These are phyloP conservation scores for Ensete ventricosum DNA, from an alignment of 176 grass and related monocot genomes.

Conservation along the genomic window DNA sequence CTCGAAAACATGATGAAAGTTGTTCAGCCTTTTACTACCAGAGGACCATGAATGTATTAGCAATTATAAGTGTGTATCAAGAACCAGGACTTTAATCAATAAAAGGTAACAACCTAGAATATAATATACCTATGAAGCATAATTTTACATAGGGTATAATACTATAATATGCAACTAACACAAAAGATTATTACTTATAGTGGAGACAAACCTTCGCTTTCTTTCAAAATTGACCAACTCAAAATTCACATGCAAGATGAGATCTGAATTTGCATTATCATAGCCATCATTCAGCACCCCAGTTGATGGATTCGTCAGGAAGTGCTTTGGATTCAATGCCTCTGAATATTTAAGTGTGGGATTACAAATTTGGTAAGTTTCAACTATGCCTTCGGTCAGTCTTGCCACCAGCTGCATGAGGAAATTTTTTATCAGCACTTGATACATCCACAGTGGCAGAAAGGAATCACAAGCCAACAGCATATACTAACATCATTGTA, in stretches of 20 bases:
- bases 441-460: neutral
- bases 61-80: neutral
- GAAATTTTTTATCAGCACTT: conserved; percentile 8
- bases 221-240: conserved; percentile 60
- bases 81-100: neutral
- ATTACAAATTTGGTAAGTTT: conserved; percentile 76
- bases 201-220: conserved; percentile 57
- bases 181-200: neutral
- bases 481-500: neutral
- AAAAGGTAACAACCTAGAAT: neutral
- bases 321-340: conserved; percentile 69
- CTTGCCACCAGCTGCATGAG: conserved; percentile 63
- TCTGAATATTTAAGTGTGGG: conserved; percentile 70
- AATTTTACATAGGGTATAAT: neutral
- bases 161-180: neutral
- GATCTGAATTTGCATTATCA: conserved; percentile 93
- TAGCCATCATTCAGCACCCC: conserved; percentile 59
- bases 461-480: neutral
- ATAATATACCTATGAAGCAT: neutral
- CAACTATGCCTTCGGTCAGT: conserved; percentile 67
- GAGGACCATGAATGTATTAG: neutral
- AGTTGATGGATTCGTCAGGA: conserved; percentile 74
- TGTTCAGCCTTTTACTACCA: neutral
- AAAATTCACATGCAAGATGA: conserved; percentile 83
- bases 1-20: neutral